Conservation (phyloP, 192 early-diverging fungal species). For the Umbelopsis sp. region DNA sequence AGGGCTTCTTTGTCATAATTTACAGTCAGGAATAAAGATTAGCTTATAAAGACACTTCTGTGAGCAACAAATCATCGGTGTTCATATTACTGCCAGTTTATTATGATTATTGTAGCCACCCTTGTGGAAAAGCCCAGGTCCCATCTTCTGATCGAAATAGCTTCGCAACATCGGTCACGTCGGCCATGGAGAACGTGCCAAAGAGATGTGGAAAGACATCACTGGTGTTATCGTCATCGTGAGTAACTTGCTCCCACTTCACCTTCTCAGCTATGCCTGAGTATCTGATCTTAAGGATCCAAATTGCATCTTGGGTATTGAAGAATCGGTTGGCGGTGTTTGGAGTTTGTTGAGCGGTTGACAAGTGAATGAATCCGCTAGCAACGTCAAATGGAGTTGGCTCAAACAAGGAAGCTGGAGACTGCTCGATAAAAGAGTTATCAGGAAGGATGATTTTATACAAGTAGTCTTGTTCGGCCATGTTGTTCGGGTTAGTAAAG, state of each 20-base stretch:
- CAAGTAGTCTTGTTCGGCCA: not conserved
- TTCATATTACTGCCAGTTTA: not conserved
- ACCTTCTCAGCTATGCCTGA: not conserved
- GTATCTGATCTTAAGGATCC: conserved; percentile 21
- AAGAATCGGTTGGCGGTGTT: conserved; percentile 20
- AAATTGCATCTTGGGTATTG: conserved; percentile 5
- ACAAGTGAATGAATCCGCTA: conserved; percentile 16
- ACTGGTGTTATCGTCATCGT: not conserved
- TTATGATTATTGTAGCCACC: conserved; percentile 11
- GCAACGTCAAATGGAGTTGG: conserved; percentile 22
- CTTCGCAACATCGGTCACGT: conserved; percentile 21
- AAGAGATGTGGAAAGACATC: conserved; percentile 21
- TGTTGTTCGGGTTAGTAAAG: not conserved
- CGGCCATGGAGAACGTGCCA: not conserved
- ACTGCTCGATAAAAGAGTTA: not conserved
- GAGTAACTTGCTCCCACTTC: conserved; percentile 24
- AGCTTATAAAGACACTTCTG: too few species aligned
- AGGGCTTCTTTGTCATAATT: too few species aligned
- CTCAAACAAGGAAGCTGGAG: not conserved
- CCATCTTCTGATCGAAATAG: not conserved
- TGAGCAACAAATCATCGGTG: too few species aligned
- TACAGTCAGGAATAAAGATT: too few species aligned
- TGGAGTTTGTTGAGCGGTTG: conserved; percentile 11
- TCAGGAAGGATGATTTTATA: conserved; percentile 21
- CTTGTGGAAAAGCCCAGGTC: conserved; percentile 14